Evolutionary conservation across 208 protist genomes (phyloP).

Genomic region (Giardia duodenalis): DNA sequence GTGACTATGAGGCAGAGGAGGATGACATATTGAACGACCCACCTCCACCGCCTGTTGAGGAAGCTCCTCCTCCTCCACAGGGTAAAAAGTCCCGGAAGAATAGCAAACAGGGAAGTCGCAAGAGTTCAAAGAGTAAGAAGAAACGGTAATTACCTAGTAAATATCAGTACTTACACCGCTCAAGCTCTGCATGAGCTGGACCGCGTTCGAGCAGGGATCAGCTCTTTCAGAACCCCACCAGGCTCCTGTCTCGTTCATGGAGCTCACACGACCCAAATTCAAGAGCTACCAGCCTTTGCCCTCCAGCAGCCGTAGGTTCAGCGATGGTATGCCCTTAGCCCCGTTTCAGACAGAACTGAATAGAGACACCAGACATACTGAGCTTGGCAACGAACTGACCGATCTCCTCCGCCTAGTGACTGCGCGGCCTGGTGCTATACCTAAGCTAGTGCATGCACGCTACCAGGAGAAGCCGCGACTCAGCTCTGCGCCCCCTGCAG

Average conservation of each 20-base stretch:
- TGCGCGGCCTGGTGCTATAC: not conserved
- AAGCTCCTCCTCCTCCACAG: not conserved
- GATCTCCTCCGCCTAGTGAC: not conserved
- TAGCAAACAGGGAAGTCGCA: not conserved
- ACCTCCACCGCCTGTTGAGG: not conserved
- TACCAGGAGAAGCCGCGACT: not conserved
- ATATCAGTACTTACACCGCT: too few species aligned
- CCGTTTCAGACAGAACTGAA: not conserved
- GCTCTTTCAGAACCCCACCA: too few species aligned
- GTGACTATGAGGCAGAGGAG: not conserved
- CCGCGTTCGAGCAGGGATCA: too few species aligned
- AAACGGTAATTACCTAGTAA: too few species aligned
- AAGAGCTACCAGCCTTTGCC: not conserved
- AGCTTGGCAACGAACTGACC: too few species aligned
- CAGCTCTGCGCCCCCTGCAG: not conserved
- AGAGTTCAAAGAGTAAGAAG: not conserved
- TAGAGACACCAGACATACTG: too few species aligned
- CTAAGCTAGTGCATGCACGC: not conserved
- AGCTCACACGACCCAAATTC: not conserved
- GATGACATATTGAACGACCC: not conserved
- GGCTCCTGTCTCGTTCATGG: not conserved
- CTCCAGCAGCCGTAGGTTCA: not conserved
- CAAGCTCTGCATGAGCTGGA: too few species aligned
- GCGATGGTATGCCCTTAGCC: not conserved
- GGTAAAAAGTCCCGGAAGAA: not conserved